Conservation (phyloP, 2,329 filamentous ascomycete species). For the Trichophyton verrucosum region DNA sequence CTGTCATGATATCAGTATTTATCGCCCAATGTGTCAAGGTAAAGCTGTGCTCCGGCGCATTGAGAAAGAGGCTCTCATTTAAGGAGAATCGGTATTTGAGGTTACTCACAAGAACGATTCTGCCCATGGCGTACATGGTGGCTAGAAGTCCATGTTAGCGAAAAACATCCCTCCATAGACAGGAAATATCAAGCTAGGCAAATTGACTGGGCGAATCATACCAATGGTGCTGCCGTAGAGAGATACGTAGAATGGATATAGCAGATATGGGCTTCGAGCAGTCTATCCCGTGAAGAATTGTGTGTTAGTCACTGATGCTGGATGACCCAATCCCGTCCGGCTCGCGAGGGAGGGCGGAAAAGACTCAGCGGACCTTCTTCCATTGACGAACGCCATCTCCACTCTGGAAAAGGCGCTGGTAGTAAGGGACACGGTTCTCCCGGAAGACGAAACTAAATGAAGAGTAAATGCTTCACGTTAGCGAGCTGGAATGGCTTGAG, state of each 20-base stretch:
- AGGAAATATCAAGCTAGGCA: background rate
- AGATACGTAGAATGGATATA: constrained; percentile 49
- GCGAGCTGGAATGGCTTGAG: background rate
- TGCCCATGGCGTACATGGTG: constrained; percentile 33
- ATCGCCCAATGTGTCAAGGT: background rate
- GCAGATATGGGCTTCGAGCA: constrained; percentile 43
- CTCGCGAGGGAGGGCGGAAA: background rate
- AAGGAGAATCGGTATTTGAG: background rate
- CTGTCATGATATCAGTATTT: constrained; percentile 20
- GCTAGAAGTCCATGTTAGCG: constrained; percentile 12
- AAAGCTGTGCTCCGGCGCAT: background rate
- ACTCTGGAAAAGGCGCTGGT: constrained; percentile 55
- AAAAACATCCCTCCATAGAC: background rate
- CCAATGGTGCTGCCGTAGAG: constrained; percentile 38
- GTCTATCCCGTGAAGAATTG: constrained; percentile 29
- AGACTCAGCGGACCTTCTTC: constrained; percentile 46
- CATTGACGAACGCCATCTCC: constrained; percentile 55
- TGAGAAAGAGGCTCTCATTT: background rate
- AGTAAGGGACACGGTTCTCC: constrained; percentile 55
- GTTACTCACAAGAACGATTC: constrained; percentile 32
- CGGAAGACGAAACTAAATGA: constrained; percentile 43
- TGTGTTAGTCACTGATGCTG: background rate
- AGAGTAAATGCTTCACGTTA: background rate
- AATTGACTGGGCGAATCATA: constrained; percentile 22
- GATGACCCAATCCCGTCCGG: background rate